phyloP scores from a whole-genome alignment of 1,284 basidiomycete genomes.

The Ganoderma meredithae region DNA sequence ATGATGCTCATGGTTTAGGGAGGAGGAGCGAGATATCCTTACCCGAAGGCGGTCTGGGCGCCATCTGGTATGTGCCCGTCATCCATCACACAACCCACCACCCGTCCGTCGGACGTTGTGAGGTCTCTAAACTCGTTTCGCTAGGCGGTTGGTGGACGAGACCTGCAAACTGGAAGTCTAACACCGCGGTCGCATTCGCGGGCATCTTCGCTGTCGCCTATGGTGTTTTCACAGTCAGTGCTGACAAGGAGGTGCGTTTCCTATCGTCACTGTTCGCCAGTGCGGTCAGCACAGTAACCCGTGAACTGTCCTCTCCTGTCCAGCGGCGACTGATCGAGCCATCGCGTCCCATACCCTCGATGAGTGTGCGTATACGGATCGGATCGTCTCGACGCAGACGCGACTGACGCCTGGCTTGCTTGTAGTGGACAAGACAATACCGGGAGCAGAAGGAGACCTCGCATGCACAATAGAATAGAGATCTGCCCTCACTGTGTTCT shows the following conservation, averaged over 20 bases:
- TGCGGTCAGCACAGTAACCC: background rate
- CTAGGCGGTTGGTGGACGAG: conserved; percentile 82
- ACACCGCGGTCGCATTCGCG: conserved; percentile 66
- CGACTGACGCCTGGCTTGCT: background rate
- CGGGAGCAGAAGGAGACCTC: conserved; percentile 24
- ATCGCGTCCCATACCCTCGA: conserved; percentile 65
- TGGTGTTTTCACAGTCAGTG: conserved; percentile 66
- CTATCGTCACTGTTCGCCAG: conserved; percentile 25
- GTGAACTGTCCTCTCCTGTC: background rate
- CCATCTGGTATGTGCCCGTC: conserved; percentile 57
- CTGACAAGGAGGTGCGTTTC: conserved; percentile 64
- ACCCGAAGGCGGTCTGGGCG: conserved; percentile 76
- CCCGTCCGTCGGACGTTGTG: background rate
- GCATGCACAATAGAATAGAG: conserved; percentile 8
- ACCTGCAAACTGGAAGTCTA: conserved; percentile 74
- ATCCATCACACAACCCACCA: background rate
- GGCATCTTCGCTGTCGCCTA: conserved; percentile 68
- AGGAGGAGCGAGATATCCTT: conserved; percentile 72
- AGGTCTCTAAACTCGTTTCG: background rate
- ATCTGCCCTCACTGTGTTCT: background rate
- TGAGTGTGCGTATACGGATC: conserved; percentile 53
- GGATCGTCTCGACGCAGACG: background rate
- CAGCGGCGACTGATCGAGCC: conserved; percentile 50
- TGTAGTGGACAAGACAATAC: conserved; percentile 31
- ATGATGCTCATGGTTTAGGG: conserved; percentile 48